Evolutionary conservation across 202 grass and related monocot species (phyloP).

Genomic region (Digitaria exilis): DNA sequence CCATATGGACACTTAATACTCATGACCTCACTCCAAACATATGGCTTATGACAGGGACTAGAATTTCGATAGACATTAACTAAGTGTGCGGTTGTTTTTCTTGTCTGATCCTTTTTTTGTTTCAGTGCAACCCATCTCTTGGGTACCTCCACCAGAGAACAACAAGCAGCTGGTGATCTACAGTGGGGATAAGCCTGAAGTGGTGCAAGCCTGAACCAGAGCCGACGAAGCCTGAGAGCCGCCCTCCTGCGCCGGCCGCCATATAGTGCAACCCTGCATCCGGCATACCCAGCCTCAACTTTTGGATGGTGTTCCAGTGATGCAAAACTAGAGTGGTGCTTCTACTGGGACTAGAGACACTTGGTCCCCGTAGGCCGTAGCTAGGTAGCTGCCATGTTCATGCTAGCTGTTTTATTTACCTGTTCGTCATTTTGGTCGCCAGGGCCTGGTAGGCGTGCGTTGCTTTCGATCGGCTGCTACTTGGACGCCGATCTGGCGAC

Average conservation of each 20-base stretch:
- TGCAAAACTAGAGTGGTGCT: neutral
- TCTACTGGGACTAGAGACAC: neutral
- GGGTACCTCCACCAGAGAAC: neutral
- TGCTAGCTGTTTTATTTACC: neutral
- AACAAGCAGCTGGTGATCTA: neutral
- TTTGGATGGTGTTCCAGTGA: neutral
- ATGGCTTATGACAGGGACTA: neutral
- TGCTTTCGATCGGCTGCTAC: neutral
- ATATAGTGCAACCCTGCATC: neutral
- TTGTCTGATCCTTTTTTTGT: constrained; percentile 15
- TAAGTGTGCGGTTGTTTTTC: neutral
- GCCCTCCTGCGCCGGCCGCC: neutral
- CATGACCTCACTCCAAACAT: neutral
- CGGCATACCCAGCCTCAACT: neutral
- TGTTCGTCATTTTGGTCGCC: neutral
- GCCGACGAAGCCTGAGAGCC: neutral
- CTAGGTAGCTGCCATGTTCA: neutral
- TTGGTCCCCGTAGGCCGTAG: neutral
- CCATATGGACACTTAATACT: neutral
- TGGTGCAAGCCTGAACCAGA: neutral
- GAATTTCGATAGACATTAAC: neutral
- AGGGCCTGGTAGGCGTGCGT: neutral
- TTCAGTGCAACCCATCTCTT: constrained; percentile 17
- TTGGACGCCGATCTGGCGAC: neutral
- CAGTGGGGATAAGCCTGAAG: neutral